Conservation (phyloP, 2,329 filamentous ascomycete species). For the Colletotrichum tanaceti region DNA sequence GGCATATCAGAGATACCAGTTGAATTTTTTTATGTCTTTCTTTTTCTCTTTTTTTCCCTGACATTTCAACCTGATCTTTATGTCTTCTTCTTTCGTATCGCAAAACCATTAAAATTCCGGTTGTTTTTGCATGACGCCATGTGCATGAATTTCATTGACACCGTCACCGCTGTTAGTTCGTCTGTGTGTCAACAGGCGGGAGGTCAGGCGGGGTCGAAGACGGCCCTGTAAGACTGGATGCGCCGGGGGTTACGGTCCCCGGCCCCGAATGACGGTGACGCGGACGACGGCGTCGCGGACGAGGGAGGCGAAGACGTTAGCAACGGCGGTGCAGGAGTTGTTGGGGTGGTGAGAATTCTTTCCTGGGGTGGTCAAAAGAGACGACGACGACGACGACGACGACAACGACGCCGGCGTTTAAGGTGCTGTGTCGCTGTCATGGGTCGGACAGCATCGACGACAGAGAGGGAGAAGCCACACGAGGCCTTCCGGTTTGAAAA, state of each 20-base stretch:
- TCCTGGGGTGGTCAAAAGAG: conserved; percentile 33
- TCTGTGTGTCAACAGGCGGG: not conserved
- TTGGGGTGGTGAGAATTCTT: conserved; percentile 42
- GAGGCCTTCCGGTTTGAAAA: conserved; percentile 46
- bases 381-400: conserved; percentile 44
- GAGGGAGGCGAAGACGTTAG: conserved; percentile 45
- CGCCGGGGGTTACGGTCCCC: conserved; percentile 49
- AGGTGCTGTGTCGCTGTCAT: conserved; percentile 11
- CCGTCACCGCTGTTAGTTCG: not conserved
- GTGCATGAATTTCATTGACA: no score
- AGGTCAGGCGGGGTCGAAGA: conserved; percentile 27
- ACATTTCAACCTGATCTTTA: no score
- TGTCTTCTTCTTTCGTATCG: no score
- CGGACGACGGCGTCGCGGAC: conserved; percentile 42
- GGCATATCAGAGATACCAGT: conserved; percentile 38
- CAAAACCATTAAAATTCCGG: not conserved
- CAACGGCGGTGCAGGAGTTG: conserved; percentile 42
- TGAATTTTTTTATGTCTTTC: conserved; percentile 10
- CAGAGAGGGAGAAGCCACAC: conserved; percentile 11
- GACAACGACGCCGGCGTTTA: conserved; percentile 42
- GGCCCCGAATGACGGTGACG: conserved; percentile 44
- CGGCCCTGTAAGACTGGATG: conserved; percentile 44
- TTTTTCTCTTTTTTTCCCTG: no score
- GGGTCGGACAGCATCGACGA: not conserved
- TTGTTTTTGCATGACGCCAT: no score